Conservation (phyloP, 148 eudicot genomes). For the Dianthus caryophyllus region DNA sequence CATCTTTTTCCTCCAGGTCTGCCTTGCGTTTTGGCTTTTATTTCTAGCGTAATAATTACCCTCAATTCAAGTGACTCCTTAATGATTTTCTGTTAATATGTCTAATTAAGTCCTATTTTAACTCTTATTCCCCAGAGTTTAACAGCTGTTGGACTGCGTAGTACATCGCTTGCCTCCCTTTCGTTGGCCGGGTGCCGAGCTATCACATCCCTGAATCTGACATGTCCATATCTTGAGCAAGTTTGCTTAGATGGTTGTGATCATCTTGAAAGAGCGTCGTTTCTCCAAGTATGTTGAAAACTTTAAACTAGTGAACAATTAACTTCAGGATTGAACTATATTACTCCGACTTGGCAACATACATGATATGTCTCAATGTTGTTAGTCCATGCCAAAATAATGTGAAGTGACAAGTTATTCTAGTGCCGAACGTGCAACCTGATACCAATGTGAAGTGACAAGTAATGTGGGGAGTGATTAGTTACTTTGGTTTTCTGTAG, state of each 20-base stretch:
- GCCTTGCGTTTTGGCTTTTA: too few species aligned
- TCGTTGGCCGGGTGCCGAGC: slow-evolving; percentile 88
- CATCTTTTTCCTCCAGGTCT: too few species aligned
- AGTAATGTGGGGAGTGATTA: not conserved
- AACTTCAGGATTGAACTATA: too few species aligned
- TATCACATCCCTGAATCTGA: slow-evolving; percentile 54
- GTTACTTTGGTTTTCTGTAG: not conserved
- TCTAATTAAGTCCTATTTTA: not conserved
- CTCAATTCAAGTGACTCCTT: too few species aligned
- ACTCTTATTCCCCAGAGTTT: slow-evolving; percentile 51
- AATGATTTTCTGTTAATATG: too few species aligned
- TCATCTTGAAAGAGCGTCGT: slow-evolving; percentile 90
- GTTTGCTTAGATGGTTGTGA: slow-evolving; percentile 94
- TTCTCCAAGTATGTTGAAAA: slow-evolving; percentile 61
- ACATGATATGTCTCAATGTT: too few species aligned
- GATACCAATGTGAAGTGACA: too few species aligned
- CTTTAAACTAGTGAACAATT: not conserved
- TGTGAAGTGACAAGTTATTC: too few species aligned
- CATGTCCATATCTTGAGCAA: slow-evolving; percentile 72
- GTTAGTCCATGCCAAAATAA: too few species aligned
- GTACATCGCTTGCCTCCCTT: slow-evolving; percentile 61
- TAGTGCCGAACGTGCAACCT: too few species aligned
- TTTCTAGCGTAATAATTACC: too few species aligned
- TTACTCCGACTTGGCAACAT: too few species aligned
- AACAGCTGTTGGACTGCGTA: slow-evolving; percentile 59